Conservation (phyloP, 2,329 filamentous ascomycete genomes). For the Bipolaris bicolor region DNA sequence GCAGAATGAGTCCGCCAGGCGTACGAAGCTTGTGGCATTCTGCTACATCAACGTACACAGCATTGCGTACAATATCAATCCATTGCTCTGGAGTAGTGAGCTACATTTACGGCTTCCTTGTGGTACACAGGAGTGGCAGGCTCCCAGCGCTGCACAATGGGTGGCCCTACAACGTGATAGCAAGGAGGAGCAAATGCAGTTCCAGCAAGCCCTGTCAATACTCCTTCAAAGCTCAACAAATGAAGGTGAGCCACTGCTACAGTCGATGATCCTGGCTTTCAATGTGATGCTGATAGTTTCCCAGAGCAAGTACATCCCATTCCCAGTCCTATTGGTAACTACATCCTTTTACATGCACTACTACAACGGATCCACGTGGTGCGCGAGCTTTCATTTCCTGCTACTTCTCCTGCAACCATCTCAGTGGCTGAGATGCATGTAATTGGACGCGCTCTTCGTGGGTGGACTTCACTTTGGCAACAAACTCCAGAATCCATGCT, state of each 20-base stretch:
- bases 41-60: constrained; percentile 44
- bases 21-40: constrained; percentile 42
- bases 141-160: constrained; percentile 37
- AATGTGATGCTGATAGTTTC: neutral
- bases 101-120: constrained; percentile 37
- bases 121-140: constrained; percentile 36
- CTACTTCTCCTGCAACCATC: constrained; percentile 26
- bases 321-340: constrained; percentile 41
- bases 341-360: constrained; percentile 39
- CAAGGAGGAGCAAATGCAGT: constrained; percentile 35
- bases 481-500: constrained; percentile 45
- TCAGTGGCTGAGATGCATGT: constrained; percentile 30
- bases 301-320: constrained; percentile 31
- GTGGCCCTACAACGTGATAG: constrained; percentile 29
- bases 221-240: constrained; percentile 28
- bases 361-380: constrained; percentile 40
- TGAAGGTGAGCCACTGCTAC: constrained; percentile 1
- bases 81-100: constrained; percentile 39
- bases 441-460: constrained; percentile 37
- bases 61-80: constrained; percentile 42
- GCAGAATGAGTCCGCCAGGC: constrained; percentile 35
- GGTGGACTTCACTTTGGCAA: constrained; percentile 46
- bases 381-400: constrained; percentile 34
- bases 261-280: too few relatives aligned
- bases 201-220: constrained; percentile 37